These are phyloP conservation scores for Apiospora arundinis DNA, from an alignment of 2,329 filamentous ascomycete genomes.

Conservation along the genomic window DNA sequence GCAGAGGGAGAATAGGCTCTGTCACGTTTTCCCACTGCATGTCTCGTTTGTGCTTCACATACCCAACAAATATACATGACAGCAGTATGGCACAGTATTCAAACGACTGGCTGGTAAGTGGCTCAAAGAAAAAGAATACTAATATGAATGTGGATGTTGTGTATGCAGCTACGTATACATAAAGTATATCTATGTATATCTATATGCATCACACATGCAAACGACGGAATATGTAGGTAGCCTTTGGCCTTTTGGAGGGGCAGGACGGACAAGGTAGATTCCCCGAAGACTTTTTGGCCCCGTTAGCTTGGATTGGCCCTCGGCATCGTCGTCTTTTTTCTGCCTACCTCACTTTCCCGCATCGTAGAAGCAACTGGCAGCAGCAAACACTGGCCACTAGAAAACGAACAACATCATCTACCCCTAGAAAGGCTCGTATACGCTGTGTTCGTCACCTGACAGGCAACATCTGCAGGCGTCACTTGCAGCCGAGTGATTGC, in stretches of 20 bases:
- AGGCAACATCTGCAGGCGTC: constrained; percentile 30
- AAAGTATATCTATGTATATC: not conserved
- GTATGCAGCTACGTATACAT: not conserved
- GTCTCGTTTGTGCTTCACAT: not conserved
- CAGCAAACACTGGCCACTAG: constrained; percentile 25
- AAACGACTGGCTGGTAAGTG: not conserved
- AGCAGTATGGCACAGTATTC: not conserved
- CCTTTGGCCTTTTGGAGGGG: not conserved
- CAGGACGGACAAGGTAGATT: not conserved
- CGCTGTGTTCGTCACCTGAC: constrained; percentile 32
- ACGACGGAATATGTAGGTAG: not conserved
- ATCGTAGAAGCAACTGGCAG: not conserved
- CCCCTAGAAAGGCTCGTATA: constrained; percentile 21
- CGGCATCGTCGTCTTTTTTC: not conserved
- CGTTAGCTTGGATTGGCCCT: not conserved
- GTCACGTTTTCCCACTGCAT: constrained; percentile 1
- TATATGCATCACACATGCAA: not conserved
- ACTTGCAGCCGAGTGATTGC: constrained; percentile 28
- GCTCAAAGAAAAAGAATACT: not conserved
- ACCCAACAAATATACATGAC: not conserved
- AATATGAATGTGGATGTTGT: not conserved
- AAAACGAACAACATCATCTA: constrained; percentile 11
- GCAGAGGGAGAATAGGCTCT: not conserved
- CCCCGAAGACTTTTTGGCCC: not conserved
- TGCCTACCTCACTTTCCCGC: constrained; percentile 2